Evolutionary conservation across 1,284 basidiomycete species (phyloP).

Genomic region (Taiwanofungus camphoratus): DNA sequence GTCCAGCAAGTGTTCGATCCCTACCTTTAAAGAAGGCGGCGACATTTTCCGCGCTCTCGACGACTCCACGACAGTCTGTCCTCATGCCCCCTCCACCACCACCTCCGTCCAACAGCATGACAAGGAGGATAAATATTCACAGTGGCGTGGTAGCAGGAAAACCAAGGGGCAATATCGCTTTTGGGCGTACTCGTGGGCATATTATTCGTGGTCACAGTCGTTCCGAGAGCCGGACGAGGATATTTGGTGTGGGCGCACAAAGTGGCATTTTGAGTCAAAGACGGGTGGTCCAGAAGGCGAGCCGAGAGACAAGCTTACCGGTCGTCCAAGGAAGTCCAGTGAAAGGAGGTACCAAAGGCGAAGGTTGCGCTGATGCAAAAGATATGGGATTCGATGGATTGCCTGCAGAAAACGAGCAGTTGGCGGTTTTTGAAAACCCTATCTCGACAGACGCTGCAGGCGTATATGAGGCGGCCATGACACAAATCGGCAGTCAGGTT

Average conservation of each 20-base stretch:
- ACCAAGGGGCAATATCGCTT: conserved; percentile 8
- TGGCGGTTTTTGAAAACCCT: no score
- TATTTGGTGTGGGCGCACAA: conserved; percentile 19
- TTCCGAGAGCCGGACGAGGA: conserved; percentile 20
- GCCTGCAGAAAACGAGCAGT: not conserved
- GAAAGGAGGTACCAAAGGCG: conserved; percentile 21
- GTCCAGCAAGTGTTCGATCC: no score
- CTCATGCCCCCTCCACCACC: conserved; percentile 23
- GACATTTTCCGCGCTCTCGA: conserved; percentile 5
- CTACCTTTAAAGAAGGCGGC: conserved; percentile 6
- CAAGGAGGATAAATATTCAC: conserved; percentile 13
- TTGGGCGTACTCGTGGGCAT: conserved; percentile 32
- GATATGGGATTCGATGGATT: not conserved
- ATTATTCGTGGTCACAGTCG: no score
- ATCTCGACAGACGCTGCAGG: no score
- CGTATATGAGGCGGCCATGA: no score
- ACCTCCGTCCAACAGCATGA: conserved; percentile 6
- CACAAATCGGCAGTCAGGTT: no score
- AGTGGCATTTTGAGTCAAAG: conserved; percentile 5
- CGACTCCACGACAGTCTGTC: conserved; percentile 13
- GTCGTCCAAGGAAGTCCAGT: conserved; percentile 31
- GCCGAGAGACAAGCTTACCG: conserved; percentile 59
- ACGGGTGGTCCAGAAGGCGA: conserved; percentile 43
- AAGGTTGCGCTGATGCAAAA: conserved; percentile 3
- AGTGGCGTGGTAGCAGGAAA: conserved; percentile 15